Evolutionary conservation across 2,329 filamentous ascomycete genomes (phyloP), one percentile per base, ranked within the genome.

Genomic region (Chrysoporthe austroafricana): DNA sequence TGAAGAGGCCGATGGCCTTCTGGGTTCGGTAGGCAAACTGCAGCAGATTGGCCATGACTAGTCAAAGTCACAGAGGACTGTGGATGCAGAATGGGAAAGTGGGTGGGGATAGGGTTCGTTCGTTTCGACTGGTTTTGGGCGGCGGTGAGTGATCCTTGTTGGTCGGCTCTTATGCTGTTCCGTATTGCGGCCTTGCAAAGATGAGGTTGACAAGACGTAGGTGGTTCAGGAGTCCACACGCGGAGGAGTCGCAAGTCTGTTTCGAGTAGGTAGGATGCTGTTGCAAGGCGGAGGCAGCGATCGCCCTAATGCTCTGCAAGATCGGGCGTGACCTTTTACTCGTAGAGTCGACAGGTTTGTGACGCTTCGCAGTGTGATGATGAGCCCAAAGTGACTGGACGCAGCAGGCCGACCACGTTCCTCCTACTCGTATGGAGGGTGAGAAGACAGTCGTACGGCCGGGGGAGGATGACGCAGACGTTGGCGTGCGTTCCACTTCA

Each of bases 11-110:
- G 84, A 99, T 94, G 80, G 90, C 91, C 89, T 97, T 98, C 82
- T 94, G 91, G 81, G 96, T 97, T 83, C 96, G 93, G 87, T 92
- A 97, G 82, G 93, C 93, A 89, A 97, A 92, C 89, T 97, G 95
- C 83, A 95, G 91, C 77, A 92, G 90, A 85, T 86, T 90, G 80
- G 93, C 92, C 94, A 97, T 97, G 88, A 90, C 92, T 94, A 94
- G 88, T 90, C 78, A 93, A 94, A 94, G 91, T 86, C 91, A 93
- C 91, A 91, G 90, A 76, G 73, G 69, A 71, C 74, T 74, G 74
- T 74, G 66, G 71, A 69, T 69, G 73, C 74, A 77, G 73, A 62
- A 58, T 71, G 70, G 50, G 26, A 44, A 56, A 44, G 44, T 62
- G 50, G 57, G 21, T 42, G n/a, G 58, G 57, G 52, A 52, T 60